phyloP scores from a whole-genome alignment of 495 filamentous ascomycete species.

The Tuber aestivum region DNA sequence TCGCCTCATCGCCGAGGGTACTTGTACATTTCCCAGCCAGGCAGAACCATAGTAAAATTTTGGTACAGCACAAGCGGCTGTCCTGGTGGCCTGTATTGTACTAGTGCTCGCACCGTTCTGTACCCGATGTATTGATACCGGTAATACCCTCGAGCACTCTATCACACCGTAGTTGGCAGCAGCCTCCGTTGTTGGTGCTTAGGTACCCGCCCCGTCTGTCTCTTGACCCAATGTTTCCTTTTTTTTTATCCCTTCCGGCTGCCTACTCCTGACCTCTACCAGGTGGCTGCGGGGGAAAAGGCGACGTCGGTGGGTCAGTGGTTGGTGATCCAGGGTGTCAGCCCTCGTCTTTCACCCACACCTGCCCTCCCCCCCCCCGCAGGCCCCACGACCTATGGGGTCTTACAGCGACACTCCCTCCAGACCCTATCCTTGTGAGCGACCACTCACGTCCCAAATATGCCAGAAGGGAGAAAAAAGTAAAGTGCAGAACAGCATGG shows the following conservation, averaged over 20 bases:
- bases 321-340: not conserved
- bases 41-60: not conserved
- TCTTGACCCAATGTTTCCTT: not conserved
- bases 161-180: too few relatives aligned
- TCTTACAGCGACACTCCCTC: constrained; percentile 23
- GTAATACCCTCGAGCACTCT: not conserved
- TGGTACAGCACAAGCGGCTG: not conserved
- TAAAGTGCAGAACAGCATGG: constrained; percentile 23
- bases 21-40: not conserved
- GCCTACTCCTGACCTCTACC: not conserved
- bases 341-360: not conserved
- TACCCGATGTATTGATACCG: not conserved
- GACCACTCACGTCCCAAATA: constrained; percentile 32
- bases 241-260: not conserved
- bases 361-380: constrained; percentile 13
- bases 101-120: too few relatives aligned
- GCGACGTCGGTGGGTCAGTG: not conserved
- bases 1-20: not conserved
- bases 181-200: not conserved
- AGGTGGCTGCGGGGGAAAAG: not conserved
- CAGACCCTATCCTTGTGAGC: constrained; percentile 22
- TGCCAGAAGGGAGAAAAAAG: constrained; percentile 24
- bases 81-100: not conserved
- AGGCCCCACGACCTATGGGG: constrained; percentile 29
- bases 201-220: not conserved